Percentiles rank a stretch among this genome's conserved stretches.
Evolutionary conservation across 2,329 filamentous ascomycete species (phyloP).

Genomic region (Teratosphaeria destructans): DNA sequence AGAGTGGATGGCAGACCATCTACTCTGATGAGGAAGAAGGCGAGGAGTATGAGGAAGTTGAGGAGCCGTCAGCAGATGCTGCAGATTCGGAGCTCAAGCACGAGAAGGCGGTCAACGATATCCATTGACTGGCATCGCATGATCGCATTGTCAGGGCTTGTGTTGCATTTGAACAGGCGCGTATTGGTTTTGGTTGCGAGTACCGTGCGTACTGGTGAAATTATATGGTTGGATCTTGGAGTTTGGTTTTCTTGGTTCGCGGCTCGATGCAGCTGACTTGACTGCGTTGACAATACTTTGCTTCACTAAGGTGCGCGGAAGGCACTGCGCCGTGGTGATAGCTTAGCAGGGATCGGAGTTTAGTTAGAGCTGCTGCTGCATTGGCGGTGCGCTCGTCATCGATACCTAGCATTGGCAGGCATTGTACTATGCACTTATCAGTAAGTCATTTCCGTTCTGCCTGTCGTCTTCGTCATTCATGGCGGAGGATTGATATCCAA

Average conservation of each 20-base stretch:
- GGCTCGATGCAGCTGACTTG: not conserved
- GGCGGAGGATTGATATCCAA: constrained; percentile 51
- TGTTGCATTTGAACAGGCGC: too few species aligned
- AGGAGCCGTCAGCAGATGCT: not conserved
- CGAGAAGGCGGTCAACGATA: not conserved
- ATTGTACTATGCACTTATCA: not conserved
- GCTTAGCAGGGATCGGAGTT: not conserved
- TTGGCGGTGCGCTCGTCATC: not conserved
- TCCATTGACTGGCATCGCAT: not conserved
- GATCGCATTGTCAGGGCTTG: not conserved
- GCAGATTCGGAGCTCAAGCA: not conserved
- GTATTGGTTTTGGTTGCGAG: too few species aligned
- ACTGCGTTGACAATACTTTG: not conserved
- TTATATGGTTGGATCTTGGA: not conserved
- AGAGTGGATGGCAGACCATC: not conserved
- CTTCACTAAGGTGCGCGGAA: not conserved
- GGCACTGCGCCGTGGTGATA: not conserved
- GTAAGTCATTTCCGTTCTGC: not conserved
- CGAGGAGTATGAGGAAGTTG: not conserved
- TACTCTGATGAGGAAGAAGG: not conserved
- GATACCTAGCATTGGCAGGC: not conserved
- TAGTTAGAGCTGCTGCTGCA: not conserved
- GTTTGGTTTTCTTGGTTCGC: not conserved
- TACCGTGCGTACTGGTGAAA: too few species aligned
- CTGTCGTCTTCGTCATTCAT: constrained; percentile 9